phyloP scores from a whole-genome alignment of 768 basidiomycete genomes.

The Xerocomus potaroensis region DNA sequence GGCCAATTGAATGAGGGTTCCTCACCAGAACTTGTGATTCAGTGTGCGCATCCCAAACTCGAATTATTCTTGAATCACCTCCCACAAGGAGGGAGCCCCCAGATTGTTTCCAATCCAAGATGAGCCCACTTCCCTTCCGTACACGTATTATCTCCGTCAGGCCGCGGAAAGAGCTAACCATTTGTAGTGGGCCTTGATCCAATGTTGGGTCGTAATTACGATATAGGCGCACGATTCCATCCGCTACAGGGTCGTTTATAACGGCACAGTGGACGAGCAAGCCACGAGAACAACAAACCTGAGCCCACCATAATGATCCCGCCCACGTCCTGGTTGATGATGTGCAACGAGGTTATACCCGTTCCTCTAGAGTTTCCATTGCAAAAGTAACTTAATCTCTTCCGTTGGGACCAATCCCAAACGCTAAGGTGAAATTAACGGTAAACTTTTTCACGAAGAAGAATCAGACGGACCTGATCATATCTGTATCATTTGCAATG shows the following conservation, averaged over 20 bases:
- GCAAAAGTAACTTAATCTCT: slow-evolving; percentile 75
- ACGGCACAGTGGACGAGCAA: neutral
- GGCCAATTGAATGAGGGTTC: neutral
- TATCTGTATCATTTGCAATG: slow-evolving; percentile 79
- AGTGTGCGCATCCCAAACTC: slow-evolving; percentile 93
- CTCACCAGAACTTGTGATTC: slow-evolving; percentile 73
- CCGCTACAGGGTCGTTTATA: slow-evolving; percentile 49
- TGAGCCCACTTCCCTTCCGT: slow-evolving; percentile 76
- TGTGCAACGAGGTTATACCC: slow-evolving; percentile 80
- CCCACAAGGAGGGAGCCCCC: slow-evolving; percentile 83
- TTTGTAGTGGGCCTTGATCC: slow-evolving; percentile 72
- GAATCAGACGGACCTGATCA: slow-evolving; percentile 60
- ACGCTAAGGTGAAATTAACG: slow-evolving; percentile 48
- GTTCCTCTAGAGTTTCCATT: slow-evolving; percentile 84
- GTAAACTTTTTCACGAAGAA: neutral
- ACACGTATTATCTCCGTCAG: slow-evolving; percentile 72
- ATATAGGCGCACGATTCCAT: slow-evolving; percentile 88
- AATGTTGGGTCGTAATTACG: slow-evolving; percentile 82
- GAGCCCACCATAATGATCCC: slow-evolving; percentile 87
- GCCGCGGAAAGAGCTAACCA: slow-evolving; percentile 92
- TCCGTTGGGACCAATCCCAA: slow-evolving; percentile 89
- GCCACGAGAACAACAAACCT: slow-evolving; percentile 42
- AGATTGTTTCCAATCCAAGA: slow-evolving; percentile 92
- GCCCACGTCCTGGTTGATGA: slow-evolving; percentile 94
- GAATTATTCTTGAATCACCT: slow-evolving; percentile 84